Base-by-base conservation (phyloP, 1,284 basidiomycete genomes). In the Farysia itapuensis region DNA sequence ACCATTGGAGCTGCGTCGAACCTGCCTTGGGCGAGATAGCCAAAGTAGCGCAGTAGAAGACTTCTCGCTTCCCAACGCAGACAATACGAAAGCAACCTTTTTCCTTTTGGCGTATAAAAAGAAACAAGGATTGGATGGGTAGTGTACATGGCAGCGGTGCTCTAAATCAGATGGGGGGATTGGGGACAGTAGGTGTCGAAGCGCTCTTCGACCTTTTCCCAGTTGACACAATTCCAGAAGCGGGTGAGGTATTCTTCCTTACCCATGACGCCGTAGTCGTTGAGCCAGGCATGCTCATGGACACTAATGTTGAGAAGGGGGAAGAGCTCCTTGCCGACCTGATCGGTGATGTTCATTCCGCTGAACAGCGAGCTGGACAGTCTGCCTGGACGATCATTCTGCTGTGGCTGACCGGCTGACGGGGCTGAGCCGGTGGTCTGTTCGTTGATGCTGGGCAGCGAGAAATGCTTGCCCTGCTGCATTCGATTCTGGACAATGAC, bases 221-320 rank as follows among this genome's bases (percentile, higher is more conserved):
- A 98, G 79, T 98, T 83, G 52, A 98, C 78, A 37, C 86, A 87
- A 26, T 82, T 82, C 88, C 91, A 96, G 81, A 95, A 96, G 72
- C 87, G 83, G 70, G 83, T 84, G 67, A 95, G 79, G 81, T 94
- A 98, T 74, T 84, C 82, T 74, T 91, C 89, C 79, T 90, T 91
- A 30, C 90, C 91, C 89, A 90, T 94, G 14, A 98, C 85, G 11
- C 94, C 94, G 72, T 90, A 93, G 37, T 88, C 86, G 40, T 83
- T 82, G 65, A 98, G 80, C 88, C 92, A 98, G 19, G 88, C 86
- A 71, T 92, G 92, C 78, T 96, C 92, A 71, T 91, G 85, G 18
- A 94, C 82, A 43, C 86, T 87, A 53, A 96, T 78, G 65, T 89
- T 91, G 72, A 94, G 86, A 33, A 94, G 76, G 12, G 90, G 90